Evolutionary conservation across 352 stramenopile genomes (phyloP).

Genomic region (Saprolegnia parasitica): DNA sequence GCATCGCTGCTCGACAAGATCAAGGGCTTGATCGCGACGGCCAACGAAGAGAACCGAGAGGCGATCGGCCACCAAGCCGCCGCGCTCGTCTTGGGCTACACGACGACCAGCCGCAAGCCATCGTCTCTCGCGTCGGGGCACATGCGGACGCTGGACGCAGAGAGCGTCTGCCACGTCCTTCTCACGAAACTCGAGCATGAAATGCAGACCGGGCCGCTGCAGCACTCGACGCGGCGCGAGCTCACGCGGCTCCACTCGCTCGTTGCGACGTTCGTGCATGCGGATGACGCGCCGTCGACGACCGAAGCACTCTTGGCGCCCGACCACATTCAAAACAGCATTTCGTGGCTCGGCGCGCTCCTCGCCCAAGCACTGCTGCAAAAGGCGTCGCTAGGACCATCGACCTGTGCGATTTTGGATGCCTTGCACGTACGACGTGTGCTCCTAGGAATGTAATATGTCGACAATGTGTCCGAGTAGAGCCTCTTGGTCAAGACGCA

Average conservation of each 20-base stretch:
- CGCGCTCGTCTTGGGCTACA: slow-evolving; percentile 4
- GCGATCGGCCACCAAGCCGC: slow-evolving; percentile 7
- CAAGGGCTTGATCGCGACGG: slow-evolving; percentile 16
- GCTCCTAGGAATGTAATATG: background rate
- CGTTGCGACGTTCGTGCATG: background rate
- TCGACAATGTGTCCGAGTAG: slow-evolving; percentile 1
- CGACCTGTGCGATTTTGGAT: background rate
- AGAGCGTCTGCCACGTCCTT: slow-evolving; percentile 17
- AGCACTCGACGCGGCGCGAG: slow-evolving; percentile 11
- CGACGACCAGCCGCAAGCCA: background rate
- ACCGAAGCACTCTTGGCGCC: slow-evolving; percentile 3
- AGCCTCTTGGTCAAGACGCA: slow-evolving; percentile 18
- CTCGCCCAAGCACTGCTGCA: slow-evolving; percentile 11
- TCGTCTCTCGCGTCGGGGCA: background rate
- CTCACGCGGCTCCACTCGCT: slow-evolving; percentile 8
- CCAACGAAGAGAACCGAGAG: background rate
- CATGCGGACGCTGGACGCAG: background rate
- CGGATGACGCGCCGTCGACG: background rate
- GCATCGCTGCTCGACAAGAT: slow-evolving; percentile 6
- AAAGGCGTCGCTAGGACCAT: background rate
- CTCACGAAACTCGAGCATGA: slow-evolving; percentile 20
- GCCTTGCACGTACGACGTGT: slow-evolving; percentile 2
- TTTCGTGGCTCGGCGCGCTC: slow-evolving; percentile 3
- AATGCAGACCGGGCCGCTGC: slow-evolving; percentile 12
- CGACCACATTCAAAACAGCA: background rate